Percentiles rank a stretch among this genome's conserved stretches.
phyloP scores from a whole-genome alignment of 305 asterid species.

The Fraxinus dipetala region DNA sequence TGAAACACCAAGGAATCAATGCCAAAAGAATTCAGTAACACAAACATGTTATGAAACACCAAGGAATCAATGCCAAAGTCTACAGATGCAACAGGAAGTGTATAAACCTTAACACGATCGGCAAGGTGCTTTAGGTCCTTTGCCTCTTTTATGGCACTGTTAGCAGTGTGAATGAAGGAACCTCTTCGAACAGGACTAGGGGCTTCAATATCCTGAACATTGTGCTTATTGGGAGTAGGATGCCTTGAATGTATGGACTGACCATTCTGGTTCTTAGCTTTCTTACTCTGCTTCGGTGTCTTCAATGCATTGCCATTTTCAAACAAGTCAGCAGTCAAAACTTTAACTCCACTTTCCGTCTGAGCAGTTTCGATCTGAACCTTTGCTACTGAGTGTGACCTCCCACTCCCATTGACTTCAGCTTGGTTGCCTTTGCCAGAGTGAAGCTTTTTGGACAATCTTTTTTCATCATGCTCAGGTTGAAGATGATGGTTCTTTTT shows the following conservation, averaged over 20 bases:
- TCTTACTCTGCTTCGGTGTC: slow-evolving; percentile 38
- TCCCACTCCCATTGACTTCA: slow-evolving; percentile 52
- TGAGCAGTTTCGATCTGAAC: slow-evolving; percentile 53
- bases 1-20: slow-evolving; percentile 21
- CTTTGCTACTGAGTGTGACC: slow-evolving; percentile 56
- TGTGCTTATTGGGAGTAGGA: slow-evolving; percentile 49
- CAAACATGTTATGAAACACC: slow-evolving; percentile 21
- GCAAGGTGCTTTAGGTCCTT: slow-evolving; percentile 91
- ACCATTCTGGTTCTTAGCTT: slow-evolving; percentile 35
- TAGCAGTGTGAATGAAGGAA: slow-evolving; percentile 76
- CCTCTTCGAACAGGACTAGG: slow-evolving; percentile 79
- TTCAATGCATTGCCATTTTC: slow-evolving; percentile 40
- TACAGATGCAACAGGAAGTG: slow-evolving; percentile 25
- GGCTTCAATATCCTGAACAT: slow-evolving; percentile 58
- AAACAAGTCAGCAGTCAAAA: slow-evolving; percentile 29
- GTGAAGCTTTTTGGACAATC: slow-evolving; percentile 42
- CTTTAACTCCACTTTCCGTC: slow-evolving; percentile 47
- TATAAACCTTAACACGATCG: slow-evolving; percentile 72
- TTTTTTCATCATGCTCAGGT: slow-evolving; percentile 45
- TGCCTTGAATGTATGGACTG: slow-evolving; percentile 35
- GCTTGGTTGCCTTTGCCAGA: slow-evolving; percentile 27
- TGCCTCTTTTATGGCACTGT: slow-evolving; percentile 82
- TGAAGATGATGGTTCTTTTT: slow-evolving; percentile 39
- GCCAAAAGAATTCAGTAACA: slow-evolving; percentile 50
- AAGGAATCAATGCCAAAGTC: slow-evolving; percentile 16